A percentile compares a stretch with the other conserved stretches of the same genome.
Evolutionary conservation across 129 eudicot genomes (phyloP).

Genomic region (Artemisia tridentata): DNA sequence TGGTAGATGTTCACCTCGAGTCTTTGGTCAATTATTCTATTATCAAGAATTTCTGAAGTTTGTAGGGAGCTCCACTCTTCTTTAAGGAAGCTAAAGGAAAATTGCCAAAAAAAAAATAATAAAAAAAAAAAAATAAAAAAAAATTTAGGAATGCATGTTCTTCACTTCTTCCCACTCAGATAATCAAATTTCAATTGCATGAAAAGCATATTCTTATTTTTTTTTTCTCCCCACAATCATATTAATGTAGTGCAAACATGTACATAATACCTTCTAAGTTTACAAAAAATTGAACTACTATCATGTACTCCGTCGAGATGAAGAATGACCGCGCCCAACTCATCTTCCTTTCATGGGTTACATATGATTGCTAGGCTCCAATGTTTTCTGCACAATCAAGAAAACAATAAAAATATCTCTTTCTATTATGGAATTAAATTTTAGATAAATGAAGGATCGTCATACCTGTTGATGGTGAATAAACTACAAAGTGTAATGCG

Average conservation of each 20-base stretch:
- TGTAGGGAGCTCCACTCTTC: constrained; percentile 71
- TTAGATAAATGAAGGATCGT: too few relatives aligned
- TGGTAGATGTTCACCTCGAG: constrained; percentile 38
- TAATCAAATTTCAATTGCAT: background rate
- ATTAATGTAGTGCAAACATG: constrained; percentile 1
- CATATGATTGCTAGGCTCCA: constrained; percentile 92
- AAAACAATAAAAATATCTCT: background rate
- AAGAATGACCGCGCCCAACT: constrained; percentile 64
- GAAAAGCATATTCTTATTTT: background rate
- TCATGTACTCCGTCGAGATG: constrained; percentile 73
- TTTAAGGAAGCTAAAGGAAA: constrained; percentile 46
- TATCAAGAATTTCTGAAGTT: constrained; percentile 44
- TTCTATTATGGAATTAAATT: background rate
- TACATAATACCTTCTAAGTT: constrained; percentile 53
- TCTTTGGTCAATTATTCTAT: constrained; percentile 43
- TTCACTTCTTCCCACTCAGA: background rate
- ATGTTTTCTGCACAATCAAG: constrained; percentile 49
- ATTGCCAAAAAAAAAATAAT: background rate
- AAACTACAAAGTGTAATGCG: too few relatives aligned
- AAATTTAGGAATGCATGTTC: background rate
- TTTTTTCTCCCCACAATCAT: background rate
- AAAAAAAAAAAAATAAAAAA: too few relatives aligned
- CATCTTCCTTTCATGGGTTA: constrained; percentile 64
- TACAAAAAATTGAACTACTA: constrained; percentile 45
- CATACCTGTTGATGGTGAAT: too few relatives aligned